Evolutionary conservation across 768 basidiomycete species (phyloP).

Genomic region (Mycena epipterygia): DNA sequence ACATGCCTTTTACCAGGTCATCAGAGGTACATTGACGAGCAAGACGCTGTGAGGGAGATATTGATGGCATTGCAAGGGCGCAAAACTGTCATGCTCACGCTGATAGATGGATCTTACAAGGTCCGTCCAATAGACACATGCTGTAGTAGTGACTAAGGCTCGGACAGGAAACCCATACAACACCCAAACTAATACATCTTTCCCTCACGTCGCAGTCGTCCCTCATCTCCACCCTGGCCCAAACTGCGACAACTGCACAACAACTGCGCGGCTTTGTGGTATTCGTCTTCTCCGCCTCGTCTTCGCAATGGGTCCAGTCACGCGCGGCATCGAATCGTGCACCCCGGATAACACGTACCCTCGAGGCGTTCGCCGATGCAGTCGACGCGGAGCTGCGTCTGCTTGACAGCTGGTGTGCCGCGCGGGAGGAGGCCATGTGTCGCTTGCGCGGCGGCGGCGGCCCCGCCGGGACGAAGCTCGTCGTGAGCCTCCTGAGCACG

Average conservation of each 20-base stretch:
- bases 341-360: slow-evolving; percentile 62
- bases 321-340: slow-evolving; percentile 22
- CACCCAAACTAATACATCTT: slow-evolving; percentile 76
- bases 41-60: slow-evolving; percentile 83
- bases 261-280: slow-evolving; percentile 75
- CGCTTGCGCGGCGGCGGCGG: slow-evolving; percentile 66
- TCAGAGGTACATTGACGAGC: slow-evolving; percentile 80
- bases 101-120: slow-evolving; percentile 49
- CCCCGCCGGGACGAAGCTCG: slow-evolving; percentile 48
- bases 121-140: slow-evolving; percentile 39
- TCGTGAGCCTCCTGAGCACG: slow-evolving; percentile 77
- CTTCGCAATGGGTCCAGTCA: slow-evolving; percentile 15
- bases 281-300: slow-evolving; percentile 57
- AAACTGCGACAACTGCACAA: slow-evolving; percentile 70
- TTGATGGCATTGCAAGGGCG: slow-evolving; percentile 83
- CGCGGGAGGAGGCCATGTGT: slow-evolving; percentile 75
- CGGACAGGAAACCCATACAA: slow-evolving; percentile 60
- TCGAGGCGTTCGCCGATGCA: slow-evolving; percentile 89
- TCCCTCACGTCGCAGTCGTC: slow-evolving; percentile 78
- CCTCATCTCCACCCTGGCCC: slow-evolving; percentile 69
- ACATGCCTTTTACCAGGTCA: neutral
- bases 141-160: neutral
- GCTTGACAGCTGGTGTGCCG: slow-evolving; percentile 81
- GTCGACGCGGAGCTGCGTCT: slow-evolving; percentile 68
- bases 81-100: slow-evolving; percentile 67